Evolutionary conservation across 2,329 filamentous ascomycete species (phyloP).

Genomic region (Cladosporium sp.): DNA sequence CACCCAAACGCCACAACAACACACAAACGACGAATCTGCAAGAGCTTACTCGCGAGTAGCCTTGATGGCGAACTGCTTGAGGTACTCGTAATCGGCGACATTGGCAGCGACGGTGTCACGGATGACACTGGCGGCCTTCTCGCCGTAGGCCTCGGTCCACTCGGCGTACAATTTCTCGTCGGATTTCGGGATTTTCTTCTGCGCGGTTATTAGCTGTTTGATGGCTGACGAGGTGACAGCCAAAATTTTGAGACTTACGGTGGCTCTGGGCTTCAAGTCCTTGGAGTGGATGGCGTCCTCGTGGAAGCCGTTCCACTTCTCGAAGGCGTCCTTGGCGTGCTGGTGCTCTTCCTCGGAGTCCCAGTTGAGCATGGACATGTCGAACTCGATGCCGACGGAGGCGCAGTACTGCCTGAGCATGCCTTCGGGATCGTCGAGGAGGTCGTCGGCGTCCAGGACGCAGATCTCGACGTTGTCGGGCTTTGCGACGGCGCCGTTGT

Average conservation of each 20-base stretch:
- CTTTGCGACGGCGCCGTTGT: constrained; percentile 28
- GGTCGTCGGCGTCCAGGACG: constrained; percentile 87
- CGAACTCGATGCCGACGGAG: constrained; percentile 72
- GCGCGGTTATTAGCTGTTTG: constrained; percentile 4
- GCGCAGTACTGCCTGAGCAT: constrained; percentile 77
- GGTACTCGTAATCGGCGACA: constrained; percentile 70
- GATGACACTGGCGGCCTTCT: constrained; percentile 65
- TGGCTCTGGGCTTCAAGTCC: constrained; percentile 64
- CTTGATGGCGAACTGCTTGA: constrained; percentile 71
- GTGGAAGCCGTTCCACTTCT: constrained; percentile 97
- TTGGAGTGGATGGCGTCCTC: constrained; percentile 86
- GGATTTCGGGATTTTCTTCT: constrained; percentile 59
- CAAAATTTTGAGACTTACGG: constrained; percentile 42
- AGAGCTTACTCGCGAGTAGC: constrained; percentile 1
- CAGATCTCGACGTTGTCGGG: constrained; percentile 59
- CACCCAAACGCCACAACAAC: too few species aligned
- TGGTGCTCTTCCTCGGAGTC: constrained; percentile 66
- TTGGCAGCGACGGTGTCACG: constrained; percentile 67
- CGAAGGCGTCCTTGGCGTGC: constrained; percentile 70
- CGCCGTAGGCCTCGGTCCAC: constrained; percentile 70
- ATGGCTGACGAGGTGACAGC: constrained; percentile 6
- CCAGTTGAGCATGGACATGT: constrained; percentile 78
- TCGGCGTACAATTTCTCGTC: constrained; percentile 64
- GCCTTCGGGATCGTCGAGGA: constrained; percentile 76
- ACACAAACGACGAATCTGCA: too few species aligned